Conservation (phyloP, 371 early-diverging fungal genomes). For the Actinomortierella wolfii region DNA sequence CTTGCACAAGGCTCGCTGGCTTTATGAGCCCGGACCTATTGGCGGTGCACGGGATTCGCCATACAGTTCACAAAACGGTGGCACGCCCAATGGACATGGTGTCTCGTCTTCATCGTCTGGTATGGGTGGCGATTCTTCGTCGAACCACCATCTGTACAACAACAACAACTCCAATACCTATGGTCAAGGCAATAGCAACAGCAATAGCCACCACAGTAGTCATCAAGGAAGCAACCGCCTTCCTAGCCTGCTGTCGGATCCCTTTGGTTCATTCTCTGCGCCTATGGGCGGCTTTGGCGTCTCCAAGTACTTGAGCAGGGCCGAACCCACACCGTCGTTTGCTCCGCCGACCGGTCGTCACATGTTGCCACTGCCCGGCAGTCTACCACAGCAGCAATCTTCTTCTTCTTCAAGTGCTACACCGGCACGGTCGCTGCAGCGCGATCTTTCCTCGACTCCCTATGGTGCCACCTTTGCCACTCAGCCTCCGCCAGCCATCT, state of each 20-base stretch:
- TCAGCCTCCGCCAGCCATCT: constrained; percentile 18
- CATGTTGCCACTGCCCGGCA: constrained; percentile 27
- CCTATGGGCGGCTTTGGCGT: constrained; percentile 47
- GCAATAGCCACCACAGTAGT: too few relatives aligned
- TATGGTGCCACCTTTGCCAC: constrained; percentile 39
- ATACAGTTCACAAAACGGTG: too few relatives aligned
- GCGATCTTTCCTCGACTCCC: constrained; percentile 31
- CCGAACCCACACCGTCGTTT: constrained; percentile 21
- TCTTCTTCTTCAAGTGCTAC: neutral
- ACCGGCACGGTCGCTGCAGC: constrained; percentile 25
- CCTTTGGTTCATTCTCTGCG: constrained; percentile 31
- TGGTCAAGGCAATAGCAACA: too few relatives aligned
- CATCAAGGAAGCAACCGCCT: constrained; percentile 5
- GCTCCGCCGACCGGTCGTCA: constrained; percentile 23
- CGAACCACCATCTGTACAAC: too few relatives aligned
- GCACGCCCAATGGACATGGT: too few relatives aligned
- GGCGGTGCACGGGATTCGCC: too few relatives aligned
- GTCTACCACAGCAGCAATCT: constrained; percentile 6
- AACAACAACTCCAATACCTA: too few relatives aligned
- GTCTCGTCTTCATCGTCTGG: too few relatives aligned
- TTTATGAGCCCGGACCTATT: constrained; percentile 38
- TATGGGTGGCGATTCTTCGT: too few relatives aligned
- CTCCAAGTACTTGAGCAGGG: constrained; percentile 36
- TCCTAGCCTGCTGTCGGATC: constrained; percentile 31
- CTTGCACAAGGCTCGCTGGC: constrained; percentile 36